Conservation (phyloP, 2,329 filamentous ascomycete genomes). For the Xylariales sp. region DNA sequence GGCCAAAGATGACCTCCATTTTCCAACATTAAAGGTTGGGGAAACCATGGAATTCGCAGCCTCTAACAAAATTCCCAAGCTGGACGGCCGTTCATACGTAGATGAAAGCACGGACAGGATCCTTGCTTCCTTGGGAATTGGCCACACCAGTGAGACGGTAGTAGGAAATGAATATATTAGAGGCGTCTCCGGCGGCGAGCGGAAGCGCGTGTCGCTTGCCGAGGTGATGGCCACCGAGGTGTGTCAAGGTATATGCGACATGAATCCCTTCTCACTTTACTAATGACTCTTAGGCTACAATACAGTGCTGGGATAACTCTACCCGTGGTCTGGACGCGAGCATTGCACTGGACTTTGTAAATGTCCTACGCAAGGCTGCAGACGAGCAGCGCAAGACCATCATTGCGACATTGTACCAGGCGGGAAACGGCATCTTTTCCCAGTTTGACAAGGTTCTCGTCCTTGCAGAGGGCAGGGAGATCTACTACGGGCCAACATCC, state of each 20-base stretch:
- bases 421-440: slow-evolving; percentile 60
- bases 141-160: slow-evolving; percentile 63
- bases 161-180: slow-evolving; percentile 68
- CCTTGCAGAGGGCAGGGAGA: slow-evolving; percentile 64
- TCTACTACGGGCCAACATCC: slow-evolving; percentile 60
- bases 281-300: slow-evolving; percentile 36
- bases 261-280: not conserved
- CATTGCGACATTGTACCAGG: slow-evolving; percentile 68
- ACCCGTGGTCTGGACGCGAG: slow-evolving; percentile 69
- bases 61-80: slow-evolving; percentile 58
- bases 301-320: slow-evolving; percentile 72
- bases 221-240: slow-evolving; percentile 47
- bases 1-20: slow-evolving; percentile 54
- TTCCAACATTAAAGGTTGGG: slow-evolving; percentile 63
- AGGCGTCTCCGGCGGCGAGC: slow-evolving; percentile 57
- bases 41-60: slow-evolving; percentile 65
- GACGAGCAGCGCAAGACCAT: slow-evolving; percentile 62
- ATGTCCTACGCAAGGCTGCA: slow-evolving; percentile 60
- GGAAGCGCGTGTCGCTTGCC: slow-evolving; percentile 72
- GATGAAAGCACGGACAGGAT: slow-evolving; percentile 26
- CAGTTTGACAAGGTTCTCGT: slow-evolving; percentile 73
- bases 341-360: slow-evolving; percentile 69
- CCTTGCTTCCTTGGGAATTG: slow-evolving; percentile 60
- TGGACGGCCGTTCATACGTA: slow-evolving; percentile 29
- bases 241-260: not conserved